Conservation (phyloP, 306 rosid species). For the Elaeagnus macrophylla region DNA sequence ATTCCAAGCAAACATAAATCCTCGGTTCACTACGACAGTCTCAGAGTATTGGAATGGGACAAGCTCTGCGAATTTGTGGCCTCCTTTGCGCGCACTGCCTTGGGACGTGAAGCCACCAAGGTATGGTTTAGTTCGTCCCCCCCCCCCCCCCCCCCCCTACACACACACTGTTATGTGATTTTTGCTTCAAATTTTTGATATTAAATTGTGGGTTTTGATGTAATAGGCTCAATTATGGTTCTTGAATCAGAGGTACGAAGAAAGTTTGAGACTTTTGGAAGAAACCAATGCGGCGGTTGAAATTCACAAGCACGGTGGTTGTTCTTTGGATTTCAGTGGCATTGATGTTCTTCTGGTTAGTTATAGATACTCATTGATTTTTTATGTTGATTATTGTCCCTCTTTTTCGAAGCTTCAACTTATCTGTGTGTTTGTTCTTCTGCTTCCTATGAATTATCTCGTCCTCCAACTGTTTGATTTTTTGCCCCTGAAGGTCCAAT, state of each 20-base stretch:
- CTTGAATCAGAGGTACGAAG: conserved; percentile 50
- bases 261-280: conserved; percentile 58
- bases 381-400: background rate
- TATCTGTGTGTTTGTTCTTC: background rate
- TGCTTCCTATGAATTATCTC: conserved; percentile 3
- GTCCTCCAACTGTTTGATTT: conserved; percentile 22
- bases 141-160: too few species aligned
- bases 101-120: conserved; percentile 70
- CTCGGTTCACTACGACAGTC: conserved; percentile 53
- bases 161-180: background rate
- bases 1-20: conserved; percentile 4
- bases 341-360: conserved; percentile 56
- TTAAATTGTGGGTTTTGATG: background rate
- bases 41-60: conserved; percentile 85
- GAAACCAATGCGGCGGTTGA: conserved; percentile 88
- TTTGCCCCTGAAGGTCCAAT: conserved; percentile 58
- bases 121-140: conserved; percentile 16
- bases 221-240: conserved; percentile 65
- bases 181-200: background rate
- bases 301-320: conserved; percentile 70
- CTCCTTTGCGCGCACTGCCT: conserved; percentile 70
- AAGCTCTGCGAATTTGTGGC: conserved; percentile 78
- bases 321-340: conserved; percentile 56
- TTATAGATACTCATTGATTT: background rate
- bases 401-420: background rate